Conservation (phyloP, 106 monocot genomes). For the Platanthera guangdongensis region DNA sequence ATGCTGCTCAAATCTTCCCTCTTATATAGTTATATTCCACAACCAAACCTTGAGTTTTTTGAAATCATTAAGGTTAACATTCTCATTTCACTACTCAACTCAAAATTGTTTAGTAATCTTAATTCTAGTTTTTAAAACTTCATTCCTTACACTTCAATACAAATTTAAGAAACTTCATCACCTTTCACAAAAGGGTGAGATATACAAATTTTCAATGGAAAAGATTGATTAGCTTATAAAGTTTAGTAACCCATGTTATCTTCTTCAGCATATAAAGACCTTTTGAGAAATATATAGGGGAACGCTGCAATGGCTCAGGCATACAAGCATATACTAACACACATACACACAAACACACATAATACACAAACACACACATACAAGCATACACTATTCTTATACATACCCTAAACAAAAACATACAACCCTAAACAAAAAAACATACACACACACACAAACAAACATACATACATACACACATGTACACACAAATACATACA, state of each 20-base stretch:
- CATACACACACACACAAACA: no score
- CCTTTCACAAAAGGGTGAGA: neutral
- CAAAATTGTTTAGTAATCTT: neutral
- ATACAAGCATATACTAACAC: no score
- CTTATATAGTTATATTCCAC: neutral
- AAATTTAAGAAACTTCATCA: neutral
- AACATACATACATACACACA: no score
- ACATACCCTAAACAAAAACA: no score
- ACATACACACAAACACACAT: no score
- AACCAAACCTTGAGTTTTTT: neutral
- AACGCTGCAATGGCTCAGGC: constrained; percentile 28
- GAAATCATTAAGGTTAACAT: neutral
- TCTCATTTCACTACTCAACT: neutral
- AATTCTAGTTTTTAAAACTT: neutral
- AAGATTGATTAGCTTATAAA: neutral
- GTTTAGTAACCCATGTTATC: neutral
- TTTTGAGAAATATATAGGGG: neutral
- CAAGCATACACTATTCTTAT: no score
- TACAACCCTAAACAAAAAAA: no score
- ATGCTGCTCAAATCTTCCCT: neutral
- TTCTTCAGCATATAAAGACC: neutral
- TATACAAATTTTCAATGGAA: neutral
- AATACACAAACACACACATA: no score
- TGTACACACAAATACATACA: no score
- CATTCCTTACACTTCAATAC: neutral